Percentiles rank a stretch among this genome's conserved stretches.
These are phyloP conservation scores for Fusarium dlaminii DNA, from an alignment of 2,329 filamentous ascomycete species.

Conservation along the genomic window DNA sequence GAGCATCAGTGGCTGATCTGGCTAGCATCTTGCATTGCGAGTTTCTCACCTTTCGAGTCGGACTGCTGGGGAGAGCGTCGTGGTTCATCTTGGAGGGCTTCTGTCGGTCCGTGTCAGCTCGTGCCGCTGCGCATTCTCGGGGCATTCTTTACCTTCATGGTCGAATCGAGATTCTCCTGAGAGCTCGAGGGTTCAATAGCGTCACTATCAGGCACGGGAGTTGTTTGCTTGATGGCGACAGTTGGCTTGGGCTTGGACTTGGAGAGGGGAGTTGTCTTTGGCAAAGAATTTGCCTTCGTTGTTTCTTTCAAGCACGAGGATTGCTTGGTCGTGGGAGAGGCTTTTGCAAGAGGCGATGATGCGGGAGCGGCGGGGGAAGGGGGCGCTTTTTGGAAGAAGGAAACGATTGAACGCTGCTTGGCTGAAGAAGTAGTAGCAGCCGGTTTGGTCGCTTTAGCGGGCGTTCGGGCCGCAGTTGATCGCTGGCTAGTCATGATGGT, in stretches of 20 bases:
- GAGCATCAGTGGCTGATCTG: background rate
- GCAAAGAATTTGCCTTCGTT: slow-evolving; percentile 53
- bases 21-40: no score
- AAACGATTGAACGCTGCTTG: slow-evolving; percentile 56
- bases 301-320: slow-evolving; percentile 53
- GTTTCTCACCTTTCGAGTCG: slow-evolving; percentile 76
- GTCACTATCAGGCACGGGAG: slow-evolving; percentile 85
- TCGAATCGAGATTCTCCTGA: slow-evolving; percentile 67
- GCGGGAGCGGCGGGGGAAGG: slow-evolving; percentile 46
- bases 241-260: slow-evolving; percentile 45
- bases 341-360: slow-evolving; percentile 46
- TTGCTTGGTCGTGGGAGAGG: slow-evolving; percentile 44
- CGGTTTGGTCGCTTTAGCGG: slow-evolving; percentile 46
- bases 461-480: slow-evolving; percentile 45
- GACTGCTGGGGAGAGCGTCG: slow-evolving; percentile 65
- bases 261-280: slow-evolving; percentile 56
- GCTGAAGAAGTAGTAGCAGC: slow-evolving; percentile 44
- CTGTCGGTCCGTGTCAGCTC: slow-evolving; percentile 51
- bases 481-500: slow-evolving; percentile 46
- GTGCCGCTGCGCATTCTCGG: slow-evolving; percentile 4
- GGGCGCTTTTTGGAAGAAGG: slow-evolving; percentile 57
- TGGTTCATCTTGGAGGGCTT: slow-evolving; percentile 49
- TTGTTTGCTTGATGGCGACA: slow-evolving; percentile 55
- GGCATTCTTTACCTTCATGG: slow-evolving; percentile 29
- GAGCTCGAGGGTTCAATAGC: slow-evolving; percentile 72